Evolutionary conservation across 2,329 filamentous ascomycete species (phyloP), one percentile per base, ranked within the genome.

Genomic region (Colletotrichum coccodes): DNA sequence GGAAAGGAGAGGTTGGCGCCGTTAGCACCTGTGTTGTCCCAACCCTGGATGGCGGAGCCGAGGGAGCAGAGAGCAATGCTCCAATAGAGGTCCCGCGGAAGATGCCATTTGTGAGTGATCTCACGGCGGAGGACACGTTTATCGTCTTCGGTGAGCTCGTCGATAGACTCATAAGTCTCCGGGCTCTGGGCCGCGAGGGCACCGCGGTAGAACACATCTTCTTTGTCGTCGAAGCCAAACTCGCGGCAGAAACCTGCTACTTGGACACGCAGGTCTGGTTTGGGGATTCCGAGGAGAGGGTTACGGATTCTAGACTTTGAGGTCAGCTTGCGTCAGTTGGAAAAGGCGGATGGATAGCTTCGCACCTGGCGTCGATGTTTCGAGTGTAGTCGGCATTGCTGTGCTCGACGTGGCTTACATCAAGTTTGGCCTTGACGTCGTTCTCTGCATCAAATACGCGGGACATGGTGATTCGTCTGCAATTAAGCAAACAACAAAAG

Each of bases 21-120:
- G 21, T 80, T 80, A 3, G 78, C 76, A 6, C 81, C 80, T 5
- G 81, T 83, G 59, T 83, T 81, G 64, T 85, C 83, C 83, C 83
- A 85, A 5, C 83, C 82, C 62, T 78, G 76, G 1, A 78, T 72
- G 0, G 76, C 76, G 9, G 76, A 75, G 0, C 76, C 76, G 1
- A 78, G 71, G 6, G 76, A 78, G 32, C 76, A 77, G 0, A 78
- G 64, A 2, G 74, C 73, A 36, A 78, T 75, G 49, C 71, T 71
- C 21, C 71, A 76, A 57, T 77, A 78, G 5, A 78, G 71, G 6
- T 58, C 60, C 9, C 57, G 71, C 0, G 76, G 76, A 2, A 76
- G 68, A 56, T 74, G 75, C 76, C 76, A 78, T 42, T 73, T 75
- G 54, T 77, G 73, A 3, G 73, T 75, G 3, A 71, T 58, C n/a